phyloP scores from a whole-genome alignment of 2,329 filamentous ascomycete species.

The Colletotrichum kahawae region DNA sequence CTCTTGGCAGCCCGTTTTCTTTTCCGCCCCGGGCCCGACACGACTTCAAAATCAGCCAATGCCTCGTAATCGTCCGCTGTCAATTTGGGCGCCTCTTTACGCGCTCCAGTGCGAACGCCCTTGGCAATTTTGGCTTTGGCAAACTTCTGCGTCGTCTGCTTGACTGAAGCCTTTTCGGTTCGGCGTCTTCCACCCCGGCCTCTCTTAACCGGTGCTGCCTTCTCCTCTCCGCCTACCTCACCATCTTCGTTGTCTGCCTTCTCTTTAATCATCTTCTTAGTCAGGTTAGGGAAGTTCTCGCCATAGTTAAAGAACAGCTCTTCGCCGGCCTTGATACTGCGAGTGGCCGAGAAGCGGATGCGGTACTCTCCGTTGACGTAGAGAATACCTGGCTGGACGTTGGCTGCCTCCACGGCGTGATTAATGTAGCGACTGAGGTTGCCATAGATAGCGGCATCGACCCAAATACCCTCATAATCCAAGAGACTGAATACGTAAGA shows the following conservation, averaged over 20 bases:
- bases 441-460: slow-evolving; percentile 78
- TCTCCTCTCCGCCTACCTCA: slow-evolving; percentile 1
- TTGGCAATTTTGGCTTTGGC: slow-evolving; percentile 17
- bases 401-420: slow-evolving; percentile 64
- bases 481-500: slow-evolving; percentile 70
- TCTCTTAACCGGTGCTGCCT: neutral
- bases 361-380: slow-evolving; percentile 79
- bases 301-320: slow-evolving; percentile 87
- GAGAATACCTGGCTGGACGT: slow-evolving; percentile 68
- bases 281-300: slow-evolving; percentile 68
- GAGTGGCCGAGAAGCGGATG: slow-evolving; percentile 74
- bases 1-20: slow-evolving; percentile 10
- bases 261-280: slow-evolving; percentile 54
- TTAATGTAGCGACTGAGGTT: slow-evolving; percentile 88
- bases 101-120: slow-evolving; percentile 12
- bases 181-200: slow-evolving; percentile 5
- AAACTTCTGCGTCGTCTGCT: neutral
- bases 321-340: slow-evolving; percentile 72
- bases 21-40: neutral
- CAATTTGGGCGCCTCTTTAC: slow-evolving; percentile 18
- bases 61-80: slow-evolving; percentile 13
- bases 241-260: slow-evolving; percentile 34
- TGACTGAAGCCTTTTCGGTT: neutral
- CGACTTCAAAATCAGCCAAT: neutral
- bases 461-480: slow-evolving; percentile 66